These are phyloP conservation scores for Mucor velutinosus DNA, from an alignment of 371 early-diverging fungal genomes.

Conservation along the genomic window DNA sequence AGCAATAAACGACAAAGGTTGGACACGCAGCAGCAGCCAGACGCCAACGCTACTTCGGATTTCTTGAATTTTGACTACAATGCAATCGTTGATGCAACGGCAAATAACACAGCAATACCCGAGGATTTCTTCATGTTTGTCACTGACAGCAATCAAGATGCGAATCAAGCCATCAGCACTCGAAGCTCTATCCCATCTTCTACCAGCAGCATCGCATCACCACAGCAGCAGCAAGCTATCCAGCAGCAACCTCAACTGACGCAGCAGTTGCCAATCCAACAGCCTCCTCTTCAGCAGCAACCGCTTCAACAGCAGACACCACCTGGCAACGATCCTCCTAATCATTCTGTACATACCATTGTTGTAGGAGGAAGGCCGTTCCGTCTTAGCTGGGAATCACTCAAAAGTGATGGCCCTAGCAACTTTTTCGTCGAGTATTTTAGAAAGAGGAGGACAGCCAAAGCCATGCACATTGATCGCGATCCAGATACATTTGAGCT, in stretches of 20 bases:
- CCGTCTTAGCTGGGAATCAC: slow-evolving; percentile 47
- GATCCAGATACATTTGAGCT: slow-evolving; percentile 59
- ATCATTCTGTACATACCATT: slow-evolving; percentile 42
- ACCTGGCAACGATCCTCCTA: slow-evolving; percentile 19
- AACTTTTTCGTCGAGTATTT: slow-evolving; percentile 50
- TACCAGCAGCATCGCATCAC: background rate
- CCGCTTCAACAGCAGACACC: background rate
- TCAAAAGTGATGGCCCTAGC: slow-evolving; percentile 54
- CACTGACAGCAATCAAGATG: background rate
- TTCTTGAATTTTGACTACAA: slow-evolving; percentile 25
- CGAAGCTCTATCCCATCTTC: background rate
- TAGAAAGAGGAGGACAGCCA: slow-evolving; percentile 30
- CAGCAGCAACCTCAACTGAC: background rate
- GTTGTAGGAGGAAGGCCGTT: slow-evolving; percentile 49
- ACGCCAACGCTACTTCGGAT: slow-evolving; percentile 1
- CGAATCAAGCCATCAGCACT: background rate
- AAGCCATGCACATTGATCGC: slow-evolving; percentile 58
- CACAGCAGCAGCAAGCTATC: background rate
- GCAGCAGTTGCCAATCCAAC: background rate
- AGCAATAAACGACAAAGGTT: slow-evolving; percentile 8
- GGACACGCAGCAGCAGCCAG: background rate
- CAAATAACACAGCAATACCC: slow-evolving; percentile 3
- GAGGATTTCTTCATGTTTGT: slow-evolving; percentile 32
- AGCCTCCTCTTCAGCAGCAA: background rate
- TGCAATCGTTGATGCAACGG: background rate